Conservation (phyloP, 139 green algal species). For the Coccomyxa sp. region DNA sequence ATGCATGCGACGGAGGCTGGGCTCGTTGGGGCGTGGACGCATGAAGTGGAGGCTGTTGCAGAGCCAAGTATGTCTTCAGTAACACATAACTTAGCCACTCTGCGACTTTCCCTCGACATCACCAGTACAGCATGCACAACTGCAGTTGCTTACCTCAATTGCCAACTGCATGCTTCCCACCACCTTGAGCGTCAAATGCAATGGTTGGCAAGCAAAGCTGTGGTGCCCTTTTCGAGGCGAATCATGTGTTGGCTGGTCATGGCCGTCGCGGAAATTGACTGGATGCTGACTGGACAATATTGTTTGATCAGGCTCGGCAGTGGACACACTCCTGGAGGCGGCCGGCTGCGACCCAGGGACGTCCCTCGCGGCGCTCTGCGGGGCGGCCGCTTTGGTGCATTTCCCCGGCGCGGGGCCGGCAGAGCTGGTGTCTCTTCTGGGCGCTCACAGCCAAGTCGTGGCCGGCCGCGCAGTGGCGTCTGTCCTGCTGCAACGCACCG, state of each 20-base stretch:
- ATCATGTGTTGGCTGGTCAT: too few species aligned
- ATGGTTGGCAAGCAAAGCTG: neutral
- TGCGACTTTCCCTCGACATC: too few species aligned
- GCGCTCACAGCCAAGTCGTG: conserved; percentile 5
- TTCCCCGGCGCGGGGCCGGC: neutral
- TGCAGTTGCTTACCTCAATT: neutral
- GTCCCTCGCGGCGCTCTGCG: conserved; percentile 18
- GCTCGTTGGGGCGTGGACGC: conserved; percentile 31
- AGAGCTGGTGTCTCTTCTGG: neutral
- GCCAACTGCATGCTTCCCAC: neutral
- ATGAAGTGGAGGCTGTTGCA: conserved; percentile 26
- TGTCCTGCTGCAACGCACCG: conserved; percentile 22
- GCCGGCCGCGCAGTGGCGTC: neutral
- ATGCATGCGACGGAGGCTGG: conserved; percentile 1
- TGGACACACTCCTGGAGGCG: conserved; percentile 7
- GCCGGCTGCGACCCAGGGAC: neutral
- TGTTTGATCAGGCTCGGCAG: conserved; percentile 16
- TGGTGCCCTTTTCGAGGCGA: too few species aligned
- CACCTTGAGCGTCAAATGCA: neutral
- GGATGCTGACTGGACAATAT: neutral
- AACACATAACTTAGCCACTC: neutral
- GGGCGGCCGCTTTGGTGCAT: neutral
- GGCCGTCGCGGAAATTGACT: too few species aligned
- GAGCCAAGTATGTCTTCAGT: conserved; percentile 32
- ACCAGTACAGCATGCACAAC: neutral